Base-by-base conservation (phyloP, 345 rosid species). In the Moricandia arvensis region DNA sequence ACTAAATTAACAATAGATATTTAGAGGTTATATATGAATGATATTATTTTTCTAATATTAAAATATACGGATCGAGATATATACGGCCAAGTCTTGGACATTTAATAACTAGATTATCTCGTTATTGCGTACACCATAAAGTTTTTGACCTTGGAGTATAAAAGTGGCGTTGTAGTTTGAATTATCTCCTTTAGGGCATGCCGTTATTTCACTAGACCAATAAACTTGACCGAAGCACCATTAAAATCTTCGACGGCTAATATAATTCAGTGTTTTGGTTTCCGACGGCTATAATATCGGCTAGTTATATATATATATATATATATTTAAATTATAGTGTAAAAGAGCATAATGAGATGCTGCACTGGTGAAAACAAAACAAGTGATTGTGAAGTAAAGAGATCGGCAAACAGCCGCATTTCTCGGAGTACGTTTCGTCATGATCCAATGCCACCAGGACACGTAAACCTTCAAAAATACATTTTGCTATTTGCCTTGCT, bases 351-450 rank as follows among this genome's bases (percentile, higher is more conserved):
- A 65, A 60, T 49, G 45, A 55, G 74, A 74, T 31, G 73, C 31
- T 64, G 51, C 78, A 69, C 63, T 65, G 53, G 74, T 21, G 49
- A 16, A 24, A 54, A 18, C 29, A 63, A 75, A 78, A 72, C 74
- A 81, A 84, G 86, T 80, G 87, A 86, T 68, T 81, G 81, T 75
- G 85, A 87, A 85, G 84, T 78, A 86, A 86, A 86, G 87, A 72
- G 81, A 71, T 84, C 81, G 86, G 90, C 91, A 87, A 78, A 85
- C 18, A 80, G 89, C 92, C 96, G 91, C 93, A 84, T 81, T 91
- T 81, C 4, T 75, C 89, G 92, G 90, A 68, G 41, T 69, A 83
- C 88, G 84, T 76, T 83, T 85, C 76, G 4, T 68, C 59, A 8
- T 30, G 8, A 34, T 31, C 77, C 78, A 65, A 66, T 65, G 47